phyloP scores from a whole-genome alignment of 176 grass and related monocot species.

The Hyparrhenia diplandra region DNA sequence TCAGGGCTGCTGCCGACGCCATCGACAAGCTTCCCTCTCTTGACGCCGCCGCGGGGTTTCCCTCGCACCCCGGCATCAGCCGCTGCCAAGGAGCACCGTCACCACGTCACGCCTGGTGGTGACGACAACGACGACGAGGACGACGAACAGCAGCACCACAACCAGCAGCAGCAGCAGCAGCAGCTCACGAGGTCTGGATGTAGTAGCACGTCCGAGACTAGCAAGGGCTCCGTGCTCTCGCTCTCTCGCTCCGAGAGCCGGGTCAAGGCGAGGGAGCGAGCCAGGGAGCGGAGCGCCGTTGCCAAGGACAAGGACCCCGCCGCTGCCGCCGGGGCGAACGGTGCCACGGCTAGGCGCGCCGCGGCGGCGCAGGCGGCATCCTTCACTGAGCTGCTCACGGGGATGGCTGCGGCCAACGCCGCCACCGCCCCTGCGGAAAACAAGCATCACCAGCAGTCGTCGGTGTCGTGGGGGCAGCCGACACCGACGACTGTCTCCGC shows the following conservation, averaged over 20 bases:
- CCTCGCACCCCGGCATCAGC: constrained; percentile 21
- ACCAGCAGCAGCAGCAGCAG: background rate
- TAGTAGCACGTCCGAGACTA: constrained; percentile 86
- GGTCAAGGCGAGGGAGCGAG: constrained; percentile 75
- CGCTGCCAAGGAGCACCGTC: background rate
- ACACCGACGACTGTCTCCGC: constrained; percentile 39
- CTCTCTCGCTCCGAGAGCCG: constrained; percentile 75
- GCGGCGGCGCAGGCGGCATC: constrained; percentile 36
- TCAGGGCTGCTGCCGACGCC: constrained; percentile 59
- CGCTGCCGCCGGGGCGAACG: background rate
- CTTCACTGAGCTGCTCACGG: constrained; percentile 82
- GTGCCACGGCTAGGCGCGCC: background rate
- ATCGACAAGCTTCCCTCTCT: constrained; percentile 73
- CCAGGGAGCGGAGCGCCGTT: constrained; percentile 44
- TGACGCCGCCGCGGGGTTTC: constrained; percentile 24
- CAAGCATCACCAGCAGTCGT: constrained; percentile 22
- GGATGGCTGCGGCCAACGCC: constrained; percentile 35
- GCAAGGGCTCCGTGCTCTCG: constrained; percentile 85
- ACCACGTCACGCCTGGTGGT: background rate
- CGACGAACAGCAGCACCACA: no score
- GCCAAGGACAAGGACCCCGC: constrained; percentile 23
- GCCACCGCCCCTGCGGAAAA: background rate
- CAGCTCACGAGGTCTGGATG: constrained; percentile 61
- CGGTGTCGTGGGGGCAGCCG: constrained; percentile 23
- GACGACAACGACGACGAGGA: background rate